Percentiles rank a stretch among this genome's conserved stretches.
These are phyloP conservation scores for Aspergillus aculeatus DNA, from an alignment of 2,329 filamentous ascomycete genomes.

Conservation along the genomic window DNA sequence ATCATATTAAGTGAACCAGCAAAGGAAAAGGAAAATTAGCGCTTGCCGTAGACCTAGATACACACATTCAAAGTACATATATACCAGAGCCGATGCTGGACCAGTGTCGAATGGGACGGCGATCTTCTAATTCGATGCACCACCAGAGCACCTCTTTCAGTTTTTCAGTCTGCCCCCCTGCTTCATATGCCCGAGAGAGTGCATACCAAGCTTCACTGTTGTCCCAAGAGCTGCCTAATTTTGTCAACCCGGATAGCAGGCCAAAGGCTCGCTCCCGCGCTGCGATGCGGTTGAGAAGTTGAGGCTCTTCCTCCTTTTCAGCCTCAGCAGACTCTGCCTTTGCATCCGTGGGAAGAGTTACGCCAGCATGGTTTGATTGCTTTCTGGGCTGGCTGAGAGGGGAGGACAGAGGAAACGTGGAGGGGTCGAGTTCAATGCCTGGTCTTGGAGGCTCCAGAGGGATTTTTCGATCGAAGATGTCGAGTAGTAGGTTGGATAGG, in stretches of 20 bases:
- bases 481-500: conserved; percentile 79
- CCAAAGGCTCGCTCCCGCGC: conserved; percentile 86
- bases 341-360: background rate
- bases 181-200: conserved; percentile 81
- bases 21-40: conserved; percentile 12
- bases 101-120: conserved; percentile 77
- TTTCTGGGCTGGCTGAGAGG: conserved; percentile 13
- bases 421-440: conserved; percentile 27
- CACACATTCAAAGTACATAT: conserved; percentile 56
- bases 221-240: conserved; percentile 85
- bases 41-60: background rate
- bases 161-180: conserved; percentile 79
- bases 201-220: conserved; percentile 90
- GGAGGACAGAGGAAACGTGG: conserved; percentile 25
- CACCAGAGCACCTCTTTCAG: conserved; percentile 94
- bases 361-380: background rate
- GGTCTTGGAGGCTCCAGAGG: conserved; percentile 34
- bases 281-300: conserved; percentile 77
- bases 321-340: background rate
- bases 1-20: conserved; percentile 23
- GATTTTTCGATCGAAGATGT: conserved; percentile 67
- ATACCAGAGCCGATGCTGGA: conserved; percentile 64
- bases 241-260: conserved; percentile 77
- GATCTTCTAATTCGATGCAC: conserved; percentile 93
- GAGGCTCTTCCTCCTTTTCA: conserved; percentile 54